phyloP scores from a whole-genome alignment of 2,329 filamentous ascomycete species.

The Grosmannia penicillata region DNA sequence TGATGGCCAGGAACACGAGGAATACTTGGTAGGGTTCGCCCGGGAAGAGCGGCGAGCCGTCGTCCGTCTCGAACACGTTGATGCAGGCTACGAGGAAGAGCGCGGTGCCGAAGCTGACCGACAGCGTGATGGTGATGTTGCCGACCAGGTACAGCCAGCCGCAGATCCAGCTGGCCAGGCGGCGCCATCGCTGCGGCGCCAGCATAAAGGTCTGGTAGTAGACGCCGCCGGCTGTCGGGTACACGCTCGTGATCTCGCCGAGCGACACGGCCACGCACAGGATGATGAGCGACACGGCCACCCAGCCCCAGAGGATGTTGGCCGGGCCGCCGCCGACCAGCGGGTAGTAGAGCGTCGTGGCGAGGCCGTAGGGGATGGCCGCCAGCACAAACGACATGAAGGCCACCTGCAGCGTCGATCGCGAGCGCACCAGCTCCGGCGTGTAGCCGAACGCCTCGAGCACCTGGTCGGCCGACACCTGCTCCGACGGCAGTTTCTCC shows the following conservation, averaged over 20 bases:
- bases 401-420: background rate
- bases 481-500: no score
- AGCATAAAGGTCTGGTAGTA: slow-evolving; percentile 1
- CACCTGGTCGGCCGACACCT: background rate
- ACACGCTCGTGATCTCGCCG: background rate
- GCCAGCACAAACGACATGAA: slow-evolving; percentile 1
- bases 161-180: background rate
- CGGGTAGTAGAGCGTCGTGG: background rate
- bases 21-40: background rate
- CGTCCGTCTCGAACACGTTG: background rate
- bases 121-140: background rate
- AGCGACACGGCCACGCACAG: background rate
- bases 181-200: background rate
- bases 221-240: background rate
- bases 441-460: background rate
- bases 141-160: background rate
- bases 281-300: background rate
- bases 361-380: background rate
- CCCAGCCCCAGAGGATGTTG: background rate
- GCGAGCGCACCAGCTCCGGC: background rate
- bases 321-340: background rate
- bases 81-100: background rate
- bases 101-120: background rate
- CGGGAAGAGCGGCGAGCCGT: background rate
- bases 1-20: background rate